phyloP scores from a whole-genome alignment of 1,284 basidiomycete genomes.

The Ustilago nuda region DNA sequence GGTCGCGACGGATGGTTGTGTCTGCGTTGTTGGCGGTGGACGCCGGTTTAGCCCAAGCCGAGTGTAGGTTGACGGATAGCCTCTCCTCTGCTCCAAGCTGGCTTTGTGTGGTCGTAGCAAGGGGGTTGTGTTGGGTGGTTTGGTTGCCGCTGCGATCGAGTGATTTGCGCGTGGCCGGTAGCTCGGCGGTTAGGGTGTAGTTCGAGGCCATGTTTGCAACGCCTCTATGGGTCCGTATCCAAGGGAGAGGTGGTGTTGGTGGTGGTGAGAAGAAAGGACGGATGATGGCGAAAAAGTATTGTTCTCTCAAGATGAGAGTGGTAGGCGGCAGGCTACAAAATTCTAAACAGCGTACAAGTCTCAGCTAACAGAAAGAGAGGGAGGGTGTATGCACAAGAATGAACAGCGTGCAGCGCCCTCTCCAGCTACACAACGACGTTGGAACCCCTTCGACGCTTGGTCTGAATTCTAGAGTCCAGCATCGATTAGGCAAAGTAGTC shows the following conservation, averaged over 20 bases:
- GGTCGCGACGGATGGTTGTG: constrained; percentile 13
- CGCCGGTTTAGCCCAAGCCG: constrained; percentile 9
- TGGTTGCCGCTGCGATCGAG: constrained; percentile 12
- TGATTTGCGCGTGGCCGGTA: constrained; percentile 51
- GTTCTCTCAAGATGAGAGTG: neutral
- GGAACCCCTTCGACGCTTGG: neutral
- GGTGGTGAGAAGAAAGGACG: constrained; percentile 10
- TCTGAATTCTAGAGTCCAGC: neutral
- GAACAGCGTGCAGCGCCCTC: neutral
- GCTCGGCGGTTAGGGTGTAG: constrained; percentile 41
- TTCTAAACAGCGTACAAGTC: neutral
- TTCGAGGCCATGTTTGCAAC: constrained; percentile 36
- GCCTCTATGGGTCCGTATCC: neutral
- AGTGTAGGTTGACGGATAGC: constrained; percentile 19
- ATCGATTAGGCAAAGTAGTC: neutral
- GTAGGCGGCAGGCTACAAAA: neutral
- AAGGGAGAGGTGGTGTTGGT: neutral
- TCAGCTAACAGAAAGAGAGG: neutral
- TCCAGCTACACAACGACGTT: neutral
- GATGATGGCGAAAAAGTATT: neutral
- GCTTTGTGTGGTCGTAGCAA: neutral
- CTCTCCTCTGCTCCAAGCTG: constrained; percentile 12
- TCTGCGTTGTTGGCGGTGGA: neutral
- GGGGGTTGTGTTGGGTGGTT: neutral
- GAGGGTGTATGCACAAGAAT: neutral